phyloP scores from a whole-genome alignment of 1,139 yeast species.

The Suhomyces choctaworum region DNA sequence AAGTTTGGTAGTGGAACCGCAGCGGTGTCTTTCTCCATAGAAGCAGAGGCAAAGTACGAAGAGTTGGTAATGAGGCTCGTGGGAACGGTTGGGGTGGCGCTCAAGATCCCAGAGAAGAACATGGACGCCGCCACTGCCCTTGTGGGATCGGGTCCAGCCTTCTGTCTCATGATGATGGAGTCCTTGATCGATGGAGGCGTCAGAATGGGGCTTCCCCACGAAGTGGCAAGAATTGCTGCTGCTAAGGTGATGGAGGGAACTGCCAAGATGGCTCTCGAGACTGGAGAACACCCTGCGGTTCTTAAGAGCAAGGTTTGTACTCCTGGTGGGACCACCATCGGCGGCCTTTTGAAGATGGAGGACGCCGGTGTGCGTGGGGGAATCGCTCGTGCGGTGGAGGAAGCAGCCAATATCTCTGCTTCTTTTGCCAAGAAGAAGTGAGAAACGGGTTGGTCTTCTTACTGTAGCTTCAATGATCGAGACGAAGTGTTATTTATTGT shows the following conservation, averaged over 20 bases:
- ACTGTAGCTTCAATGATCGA: no score
- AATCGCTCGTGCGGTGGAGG: slow-evolving; percentile 85
- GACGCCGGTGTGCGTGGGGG: slow-evolving; percentile 87
- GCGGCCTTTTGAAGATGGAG: slow-evolving; percentile 91
- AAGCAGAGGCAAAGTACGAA: slow-evolving; percentile 48
- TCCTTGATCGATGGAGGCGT: slow-evolving; percentile 93
- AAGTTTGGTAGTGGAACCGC: slow-evolving; percentile 93
- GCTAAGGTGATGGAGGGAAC: slow-evolving; percentile 96
- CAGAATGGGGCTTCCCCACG: slow-evolving; percentile 89
- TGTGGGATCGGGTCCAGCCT: slow-evolving; percentile 97
- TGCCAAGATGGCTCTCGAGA: slow-evolving; percentile 82
- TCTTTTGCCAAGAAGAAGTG: slow-evolving; percentile 66
- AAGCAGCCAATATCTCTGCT: slow-evolving; percentile 83
- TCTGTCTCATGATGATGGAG: slow-evolving; percentile 85
- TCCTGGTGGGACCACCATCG: slow-evolving; percentile 98
- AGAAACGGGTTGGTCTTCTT: no score
- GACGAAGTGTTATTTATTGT: no score
- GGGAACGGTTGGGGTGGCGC: slow-evolving; percentile 66
- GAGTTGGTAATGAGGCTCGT: slow-evolving; percentile 58
- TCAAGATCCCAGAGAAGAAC: slow-evolving; percentile 80
- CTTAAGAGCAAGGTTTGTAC: slow-evolving; percentile 89
- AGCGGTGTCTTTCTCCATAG: slow-evolving; percentile 67
- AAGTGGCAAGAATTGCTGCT: slow-evolving; percentile 84
- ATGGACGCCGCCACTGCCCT: slow-evolving; percentile 97
- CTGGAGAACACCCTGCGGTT: slow-evolving; percentile 91